phyloP scores from a whole-genome alignment of 257 asterid genomes.

The Nemophila menziesii region DNA sequence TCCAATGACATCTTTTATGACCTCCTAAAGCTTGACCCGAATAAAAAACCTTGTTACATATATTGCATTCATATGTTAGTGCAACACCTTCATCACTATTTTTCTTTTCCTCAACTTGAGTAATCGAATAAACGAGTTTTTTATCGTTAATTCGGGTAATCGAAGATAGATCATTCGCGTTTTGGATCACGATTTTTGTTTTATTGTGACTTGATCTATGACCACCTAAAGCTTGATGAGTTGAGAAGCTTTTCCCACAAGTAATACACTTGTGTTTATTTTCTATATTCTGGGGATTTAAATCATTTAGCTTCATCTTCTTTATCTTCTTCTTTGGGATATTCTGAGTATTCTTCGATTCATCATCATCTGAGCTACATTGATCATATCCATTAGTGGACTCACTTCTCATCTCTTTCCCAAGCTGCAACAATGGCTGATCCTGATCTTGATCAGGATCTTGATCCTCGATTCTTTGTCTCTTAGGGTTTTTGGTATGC shows the following conservation, averaged over 20 bases:
- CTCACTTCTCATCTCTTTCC: not conserved
- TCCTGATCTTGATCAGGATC: not conserved
- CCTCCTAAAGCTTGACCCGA: conserved; percentile 14
- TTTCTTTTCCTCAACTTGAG: conserved; percentile 1
- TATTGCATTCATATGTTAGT: conserved; percentile 1
- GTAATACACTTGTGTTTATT: conserved; percentile 20
- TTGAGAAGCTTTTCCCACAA: conserved; percentile 21
- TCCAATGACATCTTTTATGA: conserved; percentile 14
- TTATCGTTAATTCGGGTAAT: conserved; percentile 1
- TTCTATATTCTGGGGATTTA: too few relatives aligned
- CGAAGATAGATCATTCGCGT: conserved; percentile 6
- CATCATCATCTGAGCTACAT: not conserved
- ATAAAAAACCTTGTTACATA: conserved; percentile 9
- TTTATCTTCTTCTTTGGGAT: conserved; percentile 30
- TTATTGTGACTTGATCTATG: conserved; percentile 36
- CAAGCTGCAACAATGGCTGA: conserved; percentile 1
- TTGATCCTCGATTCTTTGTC: conserved; percentile 3
- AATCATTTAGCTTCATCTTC: conserved; percentile 23
- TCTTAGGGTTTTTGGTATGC: not conserved
- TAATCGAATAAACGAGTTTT: not conserved
- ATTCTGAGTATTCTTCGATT: conserved; percentile 3
- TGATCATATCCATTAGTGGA: not conserved
- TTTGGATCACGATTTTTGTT: conserved; percentile 12
- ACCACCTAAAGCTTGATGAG: conserved; percentile 36
- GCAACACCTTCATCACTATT: conserved; percentile 10